Evolutionary conservation across 371 early-diverging fungal species (phyloP), one percentile per base, ranked within the genome.

Genomic region (Mucor saturninus): DNA sequence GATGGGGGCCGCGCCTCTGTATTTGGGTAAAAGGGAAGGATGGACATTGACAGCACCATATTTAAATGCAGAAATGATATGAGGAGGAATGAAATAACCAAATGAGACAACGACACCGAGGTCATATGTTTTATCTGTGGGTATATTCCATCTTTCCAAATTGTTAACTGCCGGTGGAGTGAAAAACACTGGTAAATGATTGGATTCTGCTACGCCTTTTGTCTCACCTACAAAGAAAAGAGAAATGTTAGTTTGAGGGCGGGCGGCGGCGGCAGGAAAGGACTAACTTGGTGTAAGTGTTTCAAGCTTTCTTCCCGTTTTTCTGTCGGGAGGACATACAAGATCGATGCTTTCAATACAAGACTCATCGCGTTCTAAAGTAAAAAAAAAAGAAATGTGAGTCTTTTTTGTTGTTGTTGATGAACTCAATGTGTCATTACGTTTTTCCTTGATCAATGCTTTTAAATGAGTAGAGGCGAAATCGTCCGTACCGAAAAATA

Each of bases 41-140:
- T 96, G 96, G 0, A 95, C 87, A 69, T 95, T 95, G 54, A 96
- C 58, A 13, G 90, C 89, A n/a, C 89, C 94, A 40, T 75, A 61
- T 13, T 76, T 77, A 66, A 97, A 93, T 0, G 73, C 56, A 0
- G 75, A 57, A 30, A 97, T 87, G 14, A 96, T 72, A 8, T 78
- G 65, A 3, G 77, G 66, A 0, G 98, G 95, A 28, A 98, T 69
- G 67, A 97, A 96, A 71, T 91, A 91, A 1, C 96, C 95, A 79
- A 95, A 97, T 1, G 96, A 96, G 0, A 95, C 95, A 29, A 95
- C 97, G 0, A 96, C 80, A 4, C 91, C 98, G n/a, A 98, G 69
- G 72, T 96, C 93, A 70, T 63, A 83, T 7, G 37, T 31, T 50
- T 39, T 53, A 57, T 32, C 60, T 29, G 70, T 74, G 49, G 68